Evolutionary conservation across 176 grass and related monocot genomes (phyloP).

Genomic region (Cymbopogon citratus): DNA sequence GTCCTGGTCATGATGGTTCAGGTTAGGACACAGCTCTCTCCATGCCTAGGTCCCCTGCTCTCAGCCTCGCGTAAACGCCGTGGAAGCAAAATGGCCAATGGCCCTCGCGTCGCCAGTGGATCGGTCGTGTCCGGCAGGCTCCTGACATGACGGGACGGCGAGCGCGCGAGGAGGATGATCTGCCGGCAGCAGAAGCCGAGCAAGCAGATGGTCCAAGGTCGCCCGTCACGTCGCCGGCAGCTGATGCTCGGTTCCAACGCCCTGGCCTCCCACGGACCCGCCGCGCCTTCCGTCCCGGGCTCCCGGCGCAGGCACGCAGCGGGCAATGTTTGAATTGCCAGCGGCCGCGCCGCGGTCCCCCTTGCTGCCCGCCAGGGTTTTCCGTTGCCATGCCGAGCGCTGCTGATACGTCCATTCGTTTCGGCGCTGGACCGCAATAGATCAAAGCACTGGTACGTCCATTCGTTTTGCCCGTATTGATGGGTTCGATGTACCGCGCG

Average conservation of each 20-base stretch:
- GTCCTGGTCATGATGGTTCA: neutral
- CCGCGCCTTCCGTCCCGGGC: too few species aligned
- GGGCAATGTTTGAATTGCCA: neutral
- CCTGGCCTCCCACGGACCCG: too few species aligned
- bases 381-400: neutral
- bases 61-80: neutral
- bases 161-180: neutral
- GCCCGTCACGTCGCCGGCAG: neutral
- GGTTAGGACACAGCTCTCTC: neutral
- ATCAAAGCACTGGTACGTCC: neutral
- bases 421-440: neutral
- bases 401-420: neutral
- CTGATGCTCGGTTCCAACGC: too few species aligned
- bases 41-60: too few species aligned
- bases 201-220: neutral
- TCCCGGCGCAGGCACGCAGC: neutral
- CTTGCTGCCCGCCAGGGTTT: neutral
- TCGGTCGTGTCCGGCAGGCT: neutral
- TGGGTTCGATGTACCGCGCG: neutral
- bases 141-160: neutral
- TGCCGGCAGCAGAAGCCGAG: too few species aligned
- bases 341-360: too few species aligned
- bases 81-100: neutral
- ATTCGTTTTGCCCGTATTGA: neutral
- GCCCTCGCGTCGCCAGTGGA: too few species aligned